phyloP scores from a whole-genome alignment of 2,329 filamentous ascomycete species.

The Seiridium cupressi region DNA sequence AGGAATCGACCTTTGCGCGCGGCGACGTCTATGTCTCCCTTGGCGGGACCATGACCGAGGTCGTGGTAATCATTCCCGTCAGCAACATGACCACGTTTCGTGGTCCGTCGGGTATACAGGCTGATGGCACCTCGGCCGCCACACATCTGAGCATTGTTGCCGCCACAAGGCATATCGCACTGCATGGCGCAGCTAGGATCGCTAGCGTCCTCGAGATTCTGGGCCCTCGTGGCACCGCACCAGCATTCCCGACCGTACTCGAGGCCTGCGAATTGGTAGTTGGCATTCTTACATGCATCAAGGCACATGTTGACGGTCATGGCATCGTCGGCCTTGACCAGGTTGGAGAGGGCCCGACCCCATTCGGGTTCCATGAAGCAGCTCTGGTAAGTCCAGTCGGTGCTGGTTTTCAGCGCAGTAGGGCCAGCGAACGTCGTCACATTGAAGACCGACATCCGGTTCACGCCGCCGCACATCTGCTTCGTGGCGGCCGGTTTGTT shows the following conservation, averaged over 20 bases:
- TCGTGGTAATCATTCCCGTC: constrained; percentile 1
- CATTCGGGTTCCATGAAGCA: constrained; percentile 10
- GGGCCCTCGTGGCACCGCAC: constrained; percentile 18
- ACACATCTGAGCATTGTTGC: constrained; percentile 14
- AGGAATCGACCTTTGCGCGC: constrained; percentile 15
- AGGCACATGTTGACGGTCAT: constrained; percentile 37
- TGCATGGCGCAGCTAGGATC: constrained; percentile 16
- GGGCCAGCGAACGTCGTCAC: constrained; percentile 12
- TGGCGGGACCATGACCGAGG: background rate
- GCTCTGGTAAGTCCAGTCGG: constrained; percentile 10
- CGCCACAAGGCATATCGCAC: constrained; percentile 17
- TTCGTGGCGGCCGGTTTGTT: constrained; percentile 13
- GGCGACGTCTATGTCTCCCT: background rate
- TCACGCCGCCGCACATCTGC: constrained; percentile 20
- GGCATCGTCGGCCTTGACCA: constrained; percentile 14
- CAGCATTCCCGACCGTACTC: constrained; percentile 35
- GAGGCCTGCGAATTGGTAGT: constrained; percentile 35
- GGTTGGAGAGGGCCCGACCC: background rate
- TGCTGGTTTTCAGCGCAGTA: constrained; percentile 12
- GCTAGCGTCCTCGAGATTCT: constrained; percentile 13
- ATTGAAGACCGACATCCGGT: constrained; percentile 16
- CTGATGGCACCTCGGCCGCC: constrained; percentile 12
- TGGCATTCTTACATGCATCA: constrained; percentile 19
- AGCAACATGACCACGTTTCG: background rate
- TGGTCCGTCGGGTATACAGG: constrained; percentile 10